Conservation (phyloP, 176 grass and related monocot species). For the Ensete ventricosum region DNA sequence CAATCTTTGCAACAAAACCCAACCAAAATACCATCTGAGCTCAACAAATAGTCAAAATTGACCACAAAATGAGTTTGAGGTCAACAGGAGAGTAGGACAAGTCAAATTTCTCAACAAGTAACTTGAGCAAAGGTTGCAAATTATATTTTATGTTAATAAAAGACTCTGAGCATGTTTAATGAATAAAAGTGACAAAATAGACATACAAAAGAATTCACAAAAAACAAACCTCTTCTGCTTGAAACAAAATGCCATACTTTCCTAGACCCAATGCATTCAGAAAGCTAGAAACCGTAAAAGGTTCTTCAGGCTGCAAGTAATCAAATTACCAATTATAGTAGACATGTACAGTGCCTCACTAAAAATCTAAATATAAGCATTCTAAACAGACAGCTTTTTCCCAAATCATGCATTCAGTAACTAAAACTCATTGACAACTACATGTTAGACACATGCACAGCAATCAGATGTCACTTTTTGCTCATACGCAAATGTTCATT, state of each 20-base stretch:
- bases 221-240: constrained; percentile 70
- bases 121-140: not conserved
- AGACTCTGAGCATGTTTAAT: not conserved
- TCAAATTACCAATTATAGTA: not conserved
- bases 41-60: not conserved
- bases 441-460: no score
- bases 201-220: not conserved
- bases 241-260: constrained; percentile 68
- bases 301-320: constrained; percentile 39
- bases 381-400: not conserved
- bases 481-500: no score
- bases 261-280: constrained; percentile 59
- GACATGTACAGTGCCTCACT: not conserved
- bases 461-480: no score
- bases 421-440: no score
- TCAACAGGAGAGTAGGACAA: not conserved
- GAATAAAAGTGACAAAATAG: not conserved
- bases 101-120: not conserved
- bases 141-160: not conserved
- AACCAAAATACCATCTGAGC: not conserved
- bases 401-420: no score
- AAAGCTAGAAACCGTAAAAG: constrained; percentile 42
- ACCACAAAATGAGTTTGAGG: not conserved
- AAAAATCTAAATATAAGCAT: not conserved
- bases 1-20: not conserved